Evolutionary conservation across 495 filamentous ascomycete species (phyloP), one percentile per base, ranked within the genome.

Genomic region (Penicillium fimorum): DNA sequence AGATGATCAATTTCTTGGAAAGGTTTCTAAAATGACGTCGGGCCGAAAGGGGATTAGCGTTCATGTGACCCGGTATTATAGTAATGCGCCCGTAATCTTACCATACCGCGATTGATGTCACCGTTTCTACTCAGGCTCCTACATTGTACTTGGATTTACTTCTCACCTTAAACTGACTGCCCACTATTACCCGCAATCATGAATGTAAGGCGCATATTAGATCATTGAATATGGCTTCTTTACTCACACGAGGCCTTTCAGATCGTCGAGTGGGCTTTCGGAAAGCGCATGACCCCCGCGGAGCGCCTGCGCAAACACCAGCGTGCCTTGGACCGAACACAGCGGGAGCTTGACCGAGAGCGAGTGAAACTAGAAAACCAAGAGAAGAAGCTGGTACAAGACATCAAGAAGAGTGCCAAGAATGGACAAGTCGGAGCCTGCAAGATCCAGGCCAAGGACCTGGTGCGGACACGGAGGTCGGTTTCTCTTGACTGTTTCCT

Each of bases 201-300:
- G 85, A 88, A 88, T 77, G 85, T 85, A 67, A 70, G 79, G 29
- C 37, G 18, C n/a, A 41, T 32, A 12, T 9, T 6, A 7, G 25
- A 47, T n/a, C 9, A 9, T 47, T 20, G 3, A 24, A 13, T 13
- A 47, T 17, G 15, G 7, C 1, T 22, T 13, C 13, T 15, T 35
- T 25, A 48, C 55, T 68, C 12, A 66, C 41, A 25, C 29, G 3
- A 29, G 2, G 53, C 45, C 18, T 50, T 30, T 12, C 60, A 96
- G 91, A 86, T 97, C 76, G 79, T 97, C 51, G 93, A 97, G 84
- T 97, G 93, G 93, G 94, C 94, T 30, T 97, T 97, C 71, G 93
- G 93, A 59, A 96, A 95, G 82, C 92, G 93, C 71, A 95, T 97
- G 84, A 97, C 93, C 70, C 93, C 94, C 8, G 90, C 90, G 13